A percentile compares a stretch with the other conserved stretches of the same genome.
phyloP scores from a whole-genome alignment of 208 protist species.

The Vickermania ingenoplastis region DNA sequence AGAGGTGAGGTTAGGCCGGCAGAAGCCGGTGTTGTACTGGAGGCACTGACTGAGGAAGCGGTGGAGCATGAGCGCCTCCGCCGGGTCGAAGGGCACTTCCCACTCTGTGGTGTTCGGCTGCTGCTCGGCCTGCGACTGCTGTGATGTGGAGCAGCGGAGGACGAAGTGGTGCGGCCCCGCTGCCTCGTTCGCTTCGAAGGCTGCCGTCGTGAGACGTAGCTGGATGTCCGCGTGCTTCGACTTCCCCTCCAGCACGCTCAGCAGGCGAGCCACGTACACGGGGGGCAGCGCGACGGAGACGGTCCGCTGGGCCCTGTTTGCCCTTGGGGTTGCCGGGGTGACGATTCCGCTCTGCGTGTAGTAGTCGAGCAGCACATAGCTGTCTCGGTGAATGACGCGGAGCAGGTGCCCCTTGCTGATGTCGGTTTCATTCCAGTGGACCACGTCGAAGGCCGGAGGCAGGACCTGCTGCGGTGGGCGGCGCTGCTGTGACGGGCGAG shows the following conservation, averaged over 20 bases:
- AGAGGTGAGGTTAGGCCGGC: constrained; percentile 9
- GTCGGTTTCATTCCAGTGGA: constrained; percentile 80
- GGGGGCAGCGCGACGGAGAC: constrained; percentile 70
- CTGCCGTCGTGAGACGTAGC: constrained; percentile 73
- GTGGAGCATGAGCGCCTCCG: constrained; percentile 80
- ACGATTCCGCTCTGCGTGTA: constrained; percentile 30
- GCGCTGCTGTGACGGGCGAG: constrained; percentile 16
- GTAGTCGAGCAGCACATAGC: constrained; percentile 74
- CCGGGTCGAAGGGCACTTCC: constrained; percentile 51
- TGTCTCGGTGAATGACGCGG: constrained; percentile 68
- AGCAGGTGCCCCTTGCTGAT: constrained; percentile 51
- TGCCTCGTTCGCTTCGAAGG: constrained; percentile 35
- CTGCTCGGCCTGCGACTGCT: constrained; percentile 37
- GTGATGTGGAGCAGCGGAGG: constrained; percentile 49
- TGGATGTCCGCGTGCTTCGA: constrained; percentile 57
- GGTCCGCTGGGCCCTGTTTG: constrained; percentile 44
- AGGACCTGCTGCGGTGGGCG: constrained; percentile 17
- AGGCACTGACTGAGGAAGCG: constrained; percentile 76
- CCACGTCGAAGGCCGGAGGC: constrained; percentile 75
- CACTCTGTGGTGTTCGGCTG: constrained; percentile 56
- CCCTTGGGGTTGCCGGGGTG: constrained; percentile 10
- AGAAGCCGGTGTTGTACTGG: constrained; percentile 75
- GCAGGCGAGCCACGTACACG: constrained; percentile 77
- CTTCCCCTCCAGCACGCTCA: constrained; percentile 75
- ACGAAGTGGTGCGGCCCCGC: constrained; percentile 38